Percentiles rank a stretch among this genome's conserved stretches.
These are phyloP conservation scores for Jasminum sambac DNA, from an alignment of 257 asterid genomes.

Conservation along the genomic window DNA sequence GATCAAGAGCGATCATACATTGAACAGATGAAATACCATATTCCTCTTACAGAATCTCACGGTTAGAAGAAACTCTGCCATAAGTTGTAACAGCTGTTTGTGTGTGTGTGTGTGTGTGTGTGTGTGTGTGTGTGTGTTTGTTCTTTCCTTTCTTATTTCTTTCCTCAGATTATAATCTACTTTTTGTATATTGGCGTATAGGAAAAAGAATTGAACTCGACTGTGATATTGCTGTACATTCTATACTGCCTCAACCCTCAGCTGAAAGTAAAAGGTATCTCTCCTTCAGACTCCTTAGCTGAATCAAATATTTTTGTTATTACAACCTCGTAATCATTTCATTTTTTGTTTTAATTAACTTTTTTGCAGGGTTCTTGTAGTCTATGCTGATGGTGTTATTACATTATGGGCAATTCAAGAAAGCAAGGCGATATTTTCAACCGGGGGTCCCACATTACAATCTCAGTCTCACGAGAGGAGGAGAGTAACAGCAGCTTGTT, in stretches of 20 bases:
- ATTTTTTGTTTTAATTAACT: not conserved
- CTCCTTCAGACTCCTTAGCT: slow-evolving; percentile 3
- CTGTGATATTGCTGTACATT: slow-evolving; percentile 47
- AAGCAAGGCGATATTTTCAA: slow-evolving; percentile 53
- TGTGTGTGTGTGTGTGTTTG: no score
- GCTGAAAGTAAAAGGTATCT: slow-evolving; percentile 78
- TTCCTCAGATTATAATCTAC: not conserved
- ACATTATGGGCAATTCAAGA: slow-evolving; percentile 77
- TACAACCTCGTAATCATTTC: not conserved
- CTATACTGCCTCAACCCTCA: slow-evolving; percentile 73
- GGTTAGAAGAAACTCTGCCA: slow-evolving; percentile 41
- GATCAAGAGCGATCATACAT: slow-evolving; percentile 41
- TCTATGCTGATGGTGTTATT: slow-evolving; percentile 68
- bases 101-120: no score
- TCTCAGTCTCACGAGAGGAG: slow-evolving; percentile 58
- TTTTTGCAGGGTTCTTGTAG: slow-evolving; percentile 62
- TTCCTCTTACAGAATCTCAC: slow-evolving; percentile 72
- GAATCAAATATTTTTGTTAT: not conserved
- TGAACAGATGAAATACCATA: slow-evolving; percentile 69
- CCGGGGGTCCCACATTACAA: slow-evolving; percentile 50
- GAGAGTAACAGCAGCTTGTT: slow-evolving; percentile 85
- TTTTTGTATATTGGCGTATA: slow-evolving; percentile 20
- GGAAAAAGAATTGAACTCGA: slow-evolving; percentile 55
- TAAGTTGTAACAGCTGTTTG: not conserved
- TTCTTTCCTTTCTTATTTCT: not conserved